These are phyloP conservation scores for Hypoxylon crocopeplum DNA, from an alignment of 495 filamentous ascomycete genomes.

Conservation along the genomic window DNA sequence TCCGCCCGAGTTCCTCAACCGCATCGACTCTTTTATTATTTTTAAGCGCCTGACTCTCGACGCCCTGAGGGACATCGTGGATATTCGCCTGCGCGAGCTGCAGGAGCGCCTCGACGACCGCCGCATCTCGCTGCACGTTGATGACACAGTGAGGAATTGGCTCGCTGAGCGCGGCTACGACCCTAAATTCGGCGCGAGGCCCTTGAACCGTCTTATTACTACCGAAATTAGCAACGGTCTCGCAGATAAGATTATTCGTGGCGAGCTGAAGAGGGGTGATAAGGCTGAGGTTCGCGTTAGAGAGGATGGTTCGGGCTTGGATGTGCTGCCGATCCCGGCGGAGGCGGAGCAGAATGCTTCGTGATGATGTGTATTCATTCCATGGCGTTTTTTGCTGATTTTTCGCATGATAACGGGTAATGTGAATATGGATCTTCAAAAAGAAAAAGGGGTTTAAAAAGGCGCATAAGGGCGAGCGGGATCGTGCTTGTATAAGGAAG, in stretches of 20 bases:
- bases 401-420: not conserved
- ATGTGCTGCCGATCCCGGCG: constrained; percentile 35
- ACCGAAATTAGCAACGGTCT: constrained; percentile 88
- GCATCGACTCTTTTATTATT: constrained; percentile 95
- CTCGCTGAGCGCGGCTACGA: constrained; percentile 89
- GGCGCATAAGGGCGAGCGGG: not conserved
- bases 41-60: constrained; percentile 82
- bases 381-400: constrained; percentile 9
- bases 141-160: constrained; percentile 78
- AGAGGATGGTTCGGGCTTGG: constrained; percentile 58
- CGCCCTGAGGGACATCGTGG: constrained; percentile 89
- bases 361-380: not conserved
- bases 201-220: constrained; percentile 87
- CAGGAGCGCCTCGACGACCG: constrained; percentile 84
- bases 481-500: not conserved
- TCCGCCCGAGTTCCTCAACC: constrained; percentile 93
- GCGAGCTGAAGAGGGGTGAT: constrained; percentile 78
- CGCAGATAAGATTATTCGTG: constrained; percentile 90
- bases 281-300: constrained; percentile 71
- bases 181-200: constrained; percentile 89
- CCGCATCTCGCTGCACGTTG: constrained; percentile 76
- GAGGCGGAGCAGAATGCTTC: constrained; percentile 11
- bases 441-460: not conserved
- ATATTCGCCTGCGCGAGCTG: constrained; percentile 87
- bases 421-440: no score